Percentiles rank a stretch among this genome's conserved stretches.
Evolutionary conservation across 805 yeast species (phyloP).

Genomic region (Yamadazyma insecticola): DNA sequence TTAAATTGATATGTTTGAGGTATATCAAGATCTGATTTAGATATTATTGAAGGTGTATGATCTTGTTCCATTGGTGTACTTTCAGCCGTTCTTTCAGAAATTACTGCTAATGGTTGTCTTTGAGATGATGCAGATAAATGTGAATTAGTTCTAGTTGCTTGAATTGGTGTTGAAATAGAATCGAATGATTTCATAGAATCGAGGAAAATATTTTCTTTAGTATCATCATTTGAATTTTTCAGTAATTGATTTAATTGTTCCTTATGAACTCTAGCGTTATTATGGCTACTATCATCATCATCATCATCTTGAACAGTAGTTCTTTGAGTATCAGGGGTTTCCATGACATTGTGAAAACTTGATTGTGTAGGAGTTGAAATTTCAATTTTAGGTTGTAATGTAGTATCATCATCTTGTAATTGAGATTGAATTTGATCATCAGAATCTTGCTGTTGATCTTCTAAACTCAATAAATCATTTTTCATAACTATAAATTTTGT

Average conservation of each 20-base stretch:
- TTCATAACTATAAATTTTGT: slow-evolving; percentile 38
- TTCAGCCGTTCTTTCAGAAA: slow-evolving; percentile 28
- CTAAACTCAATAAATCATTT: slow-evolving; percentile 27
- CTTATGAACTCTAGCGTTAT: slow-evolving; percentile 26
- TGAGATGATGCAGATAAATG: slow-evolving; percentile 6
- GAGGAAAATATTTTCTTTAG: slow-evolving; percentile 46
- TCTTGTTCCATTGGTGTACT: slow-evolving; percentile 18
- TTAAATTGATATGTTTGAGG: slow-evolving; percentile 20
- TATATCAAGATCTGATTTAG: neutral
- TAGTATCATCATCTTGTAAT: neutral
- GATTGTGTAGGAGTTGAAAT: slow-evolving; percentile 27
- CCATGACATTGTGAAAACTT: slow-evolving; percentile 15
- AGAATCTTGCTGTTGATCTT: too few relatives aligned
- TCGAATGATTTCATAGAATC: slow-evolving; percentile 22
- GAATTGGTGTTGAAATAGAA: slow-evolving; percentile 30
- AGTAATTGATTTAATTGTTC: slow-evolving; percentile 26
- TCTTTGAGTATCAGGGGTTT: slow-evolving; percentile 43
- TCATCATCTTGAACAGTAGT: slow-evolving; percentile 43
- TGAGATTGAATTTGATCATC: slow-evolving; percentile 1
- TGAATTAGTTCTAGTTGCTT: slow-evolving; percentile 11
- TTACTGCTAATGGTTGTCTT: slow-evolving; percentile 24
- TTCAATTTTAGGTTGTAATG: slow-evolving; percentile 1
- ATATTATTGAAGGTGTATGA: slow-evolving; percentile 3
- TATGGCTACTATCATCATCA: slow-evolving; percentile 27
- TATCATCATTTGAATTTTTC: slow-evolving; percentile 23